Evolutionary conservation across 176 grass and related monocot genomes (phyloP).

Genomic region (Phragmites australis): DNA sequence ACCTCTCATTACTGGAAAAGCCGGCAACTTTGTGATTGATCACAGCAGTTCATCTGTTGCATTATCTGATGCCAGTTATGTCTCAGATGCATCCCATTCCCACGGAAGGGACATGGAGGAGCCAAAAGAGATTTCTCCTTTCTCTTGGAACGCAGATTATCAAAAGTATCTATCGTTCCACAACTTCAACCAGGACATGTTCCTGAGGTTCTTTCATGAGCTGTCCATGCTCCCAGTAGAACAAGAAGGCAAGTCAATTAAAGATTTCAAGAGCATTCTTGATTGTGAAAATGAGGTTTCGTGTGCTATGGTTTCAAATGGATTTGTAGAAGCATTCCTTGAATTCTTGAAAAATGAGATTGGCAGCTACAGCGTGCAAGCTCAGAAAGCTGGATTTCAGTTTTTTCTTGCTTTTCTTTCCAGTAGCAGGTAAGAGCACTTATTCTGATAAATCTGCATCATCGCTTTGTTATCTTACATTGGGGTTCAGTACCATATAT

Average conservation of each 20-base stretch:
- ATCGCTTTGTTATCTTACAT: constrained; percentile 14
- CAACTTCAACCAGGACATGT: constrained; percentile 79
- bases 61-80: constrained; percentile 65
- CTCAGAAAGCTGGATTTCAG: constrained; percentile 56
- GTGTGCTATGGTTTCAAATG: constrained; percentile 62
- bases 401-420: constrained; percentile 72
- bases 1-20: constrained; percentile 70
- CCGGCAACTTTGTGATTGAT: constrained; percentile 57
- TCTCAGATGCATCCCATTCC: constrained; percentile 61
- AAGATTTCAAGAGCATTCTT: constrained; percentile 72
- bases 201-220: constrained; percentile 63
- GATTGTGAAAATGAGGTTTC: constrained; percentile 59
- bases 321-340: constrained; percentile 86
- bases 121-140: constrained; percentile 45
- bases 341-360: constrained; percentile 59
- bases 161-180: constrained; percentile 67
- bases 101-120: constrained; percentile 51
- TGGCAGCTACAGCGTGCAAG: constrained; percentile 43
- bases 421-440: constrained; percentile 57
- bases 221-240: constrained; percentile 71
- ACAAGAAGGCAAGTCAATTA: constrained; percentile 58
- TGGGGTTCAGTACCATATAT: neutral
- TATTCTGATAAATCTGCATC: constrained; percentile 11
- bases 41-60: constrained; percentile 64
- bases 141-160: constrained; percentile 84